Conservation (phyloP, 2,329 filamentous ascomycete genomes). For the Trichoderma guizhouense region DNA sequence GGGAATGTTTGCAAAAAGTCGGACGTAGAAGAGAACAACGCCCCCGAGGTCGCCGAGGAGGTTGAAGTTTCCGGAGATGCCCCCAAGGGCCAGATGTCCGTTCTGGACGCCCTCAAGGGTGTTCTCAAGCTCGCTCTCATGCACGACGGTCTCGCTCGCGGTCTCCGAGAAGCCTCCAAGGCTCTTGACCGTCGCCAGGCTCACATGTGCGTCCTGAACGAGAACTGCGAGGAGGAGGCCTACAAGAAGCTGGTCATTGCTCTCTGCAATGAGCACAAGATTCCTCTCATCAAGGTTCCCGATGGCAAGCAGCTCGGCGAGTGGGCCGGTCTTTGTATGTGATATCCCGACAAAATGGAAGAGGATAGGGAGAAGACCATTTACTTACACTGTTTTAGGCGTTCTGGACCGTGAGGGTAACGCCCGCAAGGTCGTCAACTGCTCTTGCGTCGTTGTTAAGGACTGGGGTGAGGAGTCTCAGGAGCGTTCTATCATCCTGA, state of each 20-base stretch:
- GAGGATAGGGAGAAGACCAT: not conserved
- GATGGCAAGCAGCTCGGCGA: constrained; percentile 99
- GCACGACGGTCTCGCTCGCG: constrained; percentile 98
- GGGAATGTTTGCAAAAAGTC: constrained; percentile 58
- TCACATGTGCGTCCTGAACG: constrained; percentile 99
- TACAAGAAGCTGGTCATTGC: constrained; percentile 99
- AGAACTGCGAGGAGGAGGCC: constrained; percentile 99
- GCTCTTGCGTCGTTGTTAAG: constrained; percentile 99
- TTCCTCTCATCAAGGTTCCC: constrained; percentile 98
- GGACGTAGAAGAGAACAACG: constrained; percentile 99
- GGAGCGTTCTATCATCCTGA: constrained; percentile 97
- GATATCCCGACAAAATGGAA: not conserved
- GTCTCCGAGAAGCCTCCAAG: constrained; percentile 97
- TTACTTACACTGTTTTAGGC: constrained; percentile 54
- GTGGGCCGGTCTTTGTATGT: constrained; percentile 99
- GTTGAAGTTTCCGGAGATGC: constrained; percentile 95
- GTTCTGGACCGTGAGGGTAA: constrained; percentile 99
- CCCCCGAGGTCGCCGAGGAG: constrained; percentile 79
- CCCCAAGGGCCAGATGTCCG: constrained; percentile 92
- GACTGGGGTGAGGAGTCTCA: constrained; percentile 99
- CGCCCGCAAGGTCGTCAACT: constrained; percentile 99
- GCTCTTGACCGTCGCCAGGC: constrained; percentile 97
- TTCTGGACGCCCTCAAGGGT: constrained; percentile 97
- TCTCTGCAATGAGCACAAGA: constrained; percentile 99
- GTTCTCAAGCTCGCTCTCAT: constrained; percentile 98